phyloP scores from a whole-genome alignment of 1,139 yeast genomes.

The Suhomyces ambrosiae region DNA sequence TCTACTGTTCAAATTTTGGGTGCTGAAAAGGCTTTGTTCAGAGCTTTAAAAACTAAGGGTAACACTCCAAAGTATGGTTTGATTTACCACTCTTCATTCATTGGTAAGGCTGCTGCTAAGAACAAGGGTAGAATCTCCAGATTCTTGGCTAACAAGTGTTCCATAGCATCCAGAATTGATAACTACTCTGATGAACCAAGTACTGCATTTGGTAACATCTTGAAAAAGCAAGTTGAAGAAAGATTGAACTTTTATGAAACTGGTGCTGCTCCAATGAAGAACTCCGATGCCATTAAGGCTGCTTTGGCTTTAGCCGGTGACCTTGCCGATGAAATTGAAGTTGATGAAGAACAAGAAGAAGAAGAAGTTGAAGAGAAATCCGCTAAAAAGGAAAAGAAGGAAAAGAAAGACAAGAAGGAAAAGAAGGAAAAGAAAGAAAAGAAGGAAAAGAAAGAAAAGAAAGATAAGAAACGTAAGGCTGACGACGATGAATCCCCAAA shows the following conservation, averaged over 20 bases:
- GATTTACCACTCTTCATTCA: constrained; percentile 93
- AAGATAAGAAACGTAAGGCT: constrained; percentile 57
- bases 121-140: constrained; percentile 99
- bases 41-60: constrained; percentile 97
- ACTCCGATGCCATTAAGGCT: constrained; percentile 88
- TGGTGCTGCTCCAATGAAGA: constrained; percentile 96
- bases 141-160: constrained; percentile 97
- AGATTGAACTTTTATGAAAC: constrained; percentile 94
- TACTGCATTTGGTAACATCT: constrained; percentile 83
- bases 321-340: constrained; percentile 30
- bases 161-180: constrained; percentile 98
- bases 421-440: constrained; percentile 55
- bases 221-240: constrained; percentile 97
- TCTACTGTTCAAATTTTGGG: constrained; percentile 98
- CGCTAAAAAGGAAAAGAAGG: constrained; percentile 51
- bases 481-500: constrained; percentile 42
- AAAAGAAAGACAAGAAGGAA: constrained; percentile 57
- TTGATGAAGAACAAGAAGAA: constrained; percentile 34
- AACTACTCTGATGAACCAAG: constrained; percentile 88
- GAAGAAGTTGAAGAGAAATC: constrained; percentile 31
- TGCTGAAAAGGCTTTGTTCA: constrained; percentile 98
- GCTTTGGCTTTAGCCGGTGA: constrained; percentile 72
- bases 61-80: constrained; percentile 99
- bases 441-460: constrained; percentile 57
- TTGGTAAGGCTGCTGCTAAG: constrained; percentile 96